Percentiles rank a stretch among this genome's conserved stretches.
phyloP scores from a whole-genome alignment of 495 filamentous ascomycete genomes.

The Diplogelasinospora grovesii region DNA sequence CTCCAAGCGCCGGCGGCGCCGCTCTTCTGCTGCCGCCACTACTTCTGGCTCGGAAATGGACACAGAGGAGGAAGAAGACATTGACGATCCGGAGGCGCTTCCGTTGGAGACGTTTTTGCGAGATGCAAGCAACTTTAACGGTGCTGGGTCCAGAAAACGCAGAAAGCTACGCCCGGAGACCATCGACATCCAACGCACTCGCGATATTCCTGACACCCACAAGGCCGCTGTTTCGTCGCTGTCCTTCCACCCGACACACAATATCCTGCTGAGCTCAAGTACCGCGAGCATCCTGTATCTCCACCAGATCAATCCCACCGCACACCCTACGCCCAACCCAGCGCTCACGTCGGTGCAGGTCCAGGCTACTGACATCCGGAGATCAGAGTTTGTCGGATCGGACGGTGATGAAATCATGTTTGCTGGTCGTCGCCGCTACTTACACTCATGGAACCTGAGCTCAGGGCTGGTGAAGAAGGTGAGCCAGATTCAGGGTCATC shows the following conservation, averaged over 20 bases:
- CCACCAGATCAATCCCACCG: conserved; percentile 75
- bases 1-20: conserved; percentile 50
- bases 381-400: conserved; percentile 64
- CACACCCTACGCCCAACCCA: conserved; percentile 70
- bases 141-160: conserved; percentile 38
- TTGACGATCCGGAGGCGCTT: conserved; percentile 52
- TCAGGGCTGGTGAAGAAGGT: conserved; percentile 76
- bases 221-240: conserved; percentile 77
- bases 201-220: conserved; percentile 44
- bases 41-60: conserved; percentile 52
- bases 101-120: conserved; percentile 77
- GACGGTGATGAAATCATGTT: conserved; percentile 67
- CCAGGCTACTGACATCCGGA: conserved; percentile 68
- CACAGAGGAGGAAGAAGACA: conserved; percentile 55
- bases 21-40: conserved; percentile 38
- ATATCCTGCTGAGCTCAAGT: conserved; percentile 83
- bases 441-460: conserved; percentile 87
- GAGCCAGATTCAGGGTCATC: conserved; percentile 68
- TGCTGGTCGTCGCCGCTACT: conserved; percentile 79
- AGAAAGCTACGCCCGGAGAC: conserved; percentile 74
- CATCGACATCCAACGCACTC: conserved; percentile 67
- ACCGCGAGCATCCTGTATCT: conserved; percentile 77
- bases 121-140: conserved; percentile 50
- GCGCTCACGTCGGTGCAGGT: conserved; percentile 85
- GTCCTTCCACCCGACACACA: conserved; percentile 79